These are phyloP conservation scores for Tetragonia tetragonoides DNA, from an alignment of 148 eudicot species.

Conservation along the genomic window DNA sequence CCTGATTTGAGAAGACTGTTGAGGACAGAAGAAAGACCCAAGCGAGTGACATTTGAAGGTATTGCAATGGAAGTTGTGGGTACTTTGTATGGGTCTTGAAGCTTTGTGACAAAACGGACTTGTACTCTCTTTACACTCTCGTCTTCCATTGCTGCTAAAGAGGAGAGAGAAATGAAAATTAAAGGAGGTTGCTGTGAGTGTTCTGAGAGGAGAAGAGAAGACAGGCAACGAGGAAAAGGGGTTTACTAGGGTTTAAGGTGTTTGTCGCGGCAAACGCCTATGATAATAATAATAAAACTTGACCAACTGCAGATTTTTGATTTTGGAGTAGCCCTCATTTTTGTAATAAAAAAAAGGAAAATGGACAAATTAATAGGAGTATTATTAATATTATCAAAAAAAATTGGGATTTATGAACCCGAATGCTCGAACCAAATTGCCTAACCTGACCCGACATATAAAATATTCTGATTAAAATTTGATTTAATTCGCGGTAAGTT, in stretches of 20 bases:
- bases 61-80: slow-evolving; percentile 58
- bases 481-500: too few relatives aligned
- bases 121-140: slow-evolving; percentile 48
- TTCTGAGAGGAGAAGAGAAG: not conserved
- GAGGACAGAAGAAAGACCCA: slow-evolving; percentile 76
- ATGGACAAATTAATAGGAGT: too few relatives aligned
- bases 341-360: too few relatives aligned
- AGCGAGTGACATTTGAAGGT: slow-evolving; percentile 67
- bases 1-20: slow-evolving; percentile 64
- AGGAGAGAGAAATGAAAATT: not conserved
- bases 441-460: too few relatives aligned
- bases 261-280: not conserved
- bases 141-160: slow-evolving; percentile 33
- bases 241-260: slow-evolving; percentile 3
- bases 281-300: too few relatives aligned
- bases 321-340: too few relatives aligned
- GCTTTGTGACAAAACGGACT: slow-evolving; percentile 72
- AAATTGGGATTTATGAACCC: too few relatives aligned
- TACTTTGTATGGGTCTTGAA: slow-evolving; percentile 48
- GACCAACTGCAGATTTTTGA: too few relatives aligned
- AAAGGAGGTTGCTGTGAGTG: too few relatives aligned
- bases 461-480: too few relatives aligned
- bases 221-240: not conserved
- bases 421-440: too few relatives aligned
- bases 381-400: too few relatives aligned